These are phyloP conservation scores for Crithidia thermophila DNA, from an alignment of 208 protist genomes.

Conservation along the genomic window DNA sequence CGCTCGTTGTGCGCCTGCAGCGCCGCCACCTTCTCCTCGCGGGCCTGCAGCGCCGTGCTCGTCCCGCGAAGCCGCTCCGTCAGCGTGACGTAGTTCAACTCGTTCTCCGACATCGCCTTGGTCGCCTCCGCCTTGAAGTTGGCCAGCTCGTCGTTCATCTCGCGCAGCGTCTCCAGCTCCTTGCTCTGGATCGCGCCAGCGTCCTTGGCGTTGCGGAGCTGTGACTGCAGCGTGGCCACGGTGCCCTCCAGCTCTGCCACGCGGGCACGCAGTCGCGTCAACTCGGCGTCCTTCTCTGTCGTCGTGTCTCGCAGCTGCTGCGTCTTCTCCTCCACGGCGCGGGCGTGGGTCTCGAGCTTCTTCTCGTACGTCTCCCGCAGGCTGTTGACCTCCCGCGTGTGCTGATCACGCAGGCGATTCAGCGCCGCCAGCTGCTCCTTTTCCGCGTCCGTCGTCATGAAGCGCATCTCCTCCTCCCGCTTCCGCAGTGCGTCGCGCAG, in stretches of 20 bases:
- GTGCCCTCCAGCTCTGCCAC: constrained; percentile 33
- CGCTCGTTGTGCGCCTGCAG: constrained; percentile 72
- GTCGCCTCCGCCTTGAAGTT: constrained; percentile 67
- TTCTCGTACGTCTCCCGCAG: constrained; percentile 36
- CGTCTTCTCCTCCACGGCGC: constrained; percentile 22
- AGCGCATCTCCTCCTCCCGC: constrained; percentile 22
- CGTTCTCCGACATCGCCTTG: constrained; percentile 69
- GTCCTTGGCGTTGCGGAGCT: constrained; percentile 51
- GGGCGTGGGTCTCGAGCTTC: constrained; percentile 18
- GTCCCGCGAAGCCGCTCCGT: constrained; percentile 69
- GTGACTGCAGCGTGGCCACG: constrained; percentile 36
- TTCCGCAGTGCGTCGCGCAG: constrained; percentile 9
- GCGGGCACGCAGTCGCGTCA: constrained; percentile 12
- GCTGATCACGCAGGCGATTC: constrained; percentile 29
- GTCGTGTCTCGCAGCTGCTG: constrained; percentile 28
- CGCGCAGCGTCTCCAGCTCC: constrained; percentile 62
- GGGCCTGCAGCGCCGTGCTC: constrained; percentile 37
- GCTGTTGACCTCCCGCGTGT: constrained; percentile 21
- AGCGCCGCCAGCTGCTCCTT: constrained; percentile 32
- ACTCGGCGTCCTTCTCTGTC: constrained; percentile 12
- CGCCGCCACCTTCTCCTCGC: constrained; percentile 70
- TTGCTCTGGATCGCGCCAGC: constrained; percentile 33
- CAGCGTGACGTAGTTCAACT: constrained; percentile 77
- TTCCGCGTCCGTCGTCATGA: constrained; percentile 23
- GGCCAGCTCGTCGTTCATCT: constrained; percentile 57